Evolutionary conservation across 176 grass and related monocot genomes (phyloP).

Genomic region (Ampelocalamus luodianensis): DNA sequence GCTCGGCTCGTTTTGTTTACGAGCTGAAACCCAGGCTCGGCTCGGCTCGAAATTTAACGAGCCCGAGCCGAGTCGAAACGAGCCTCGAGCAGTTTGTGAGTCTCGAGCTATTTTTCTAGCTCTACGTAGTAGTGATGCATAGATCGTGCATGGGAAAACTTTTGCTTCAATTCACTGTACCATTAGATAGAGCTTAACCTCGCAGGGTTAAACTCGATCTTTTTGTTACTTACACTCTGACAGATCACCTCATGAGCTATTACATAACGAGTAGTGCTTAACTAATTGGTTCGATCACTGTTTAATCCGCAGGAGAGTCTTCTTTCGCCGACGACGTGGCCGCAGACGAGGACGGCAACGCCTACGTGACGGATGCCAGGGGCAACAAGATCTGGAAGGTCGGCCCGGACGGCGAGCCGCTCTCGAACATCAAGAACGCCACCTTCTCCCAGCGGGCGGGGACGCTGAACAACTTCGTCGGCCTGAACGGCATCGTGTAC

Average conservation of each 20-base stretch:
- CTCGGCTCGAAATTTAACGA: too few relatives aligned
- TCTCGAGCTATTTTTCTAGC: too few relatives aligned
- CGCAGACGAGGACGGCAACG: conserved; percentile 73
- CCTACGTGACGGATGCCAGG: conserved; percentile 73
- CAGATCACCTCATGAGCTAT: not conserved
- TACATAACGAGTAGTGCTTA: not conserved
- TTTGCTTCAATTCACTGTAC: not conserved
- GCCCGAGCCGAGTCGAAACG: too few relatives aligned
- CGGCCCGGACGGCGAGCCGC: conserved; percentile 59
- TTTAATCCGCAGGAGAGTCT: conserved; percentile 57
- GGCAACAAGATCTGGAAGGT: conserved; percentile 92
- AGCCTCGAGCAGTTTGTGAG: too few relatives aligned
- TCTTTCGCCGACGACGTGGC: conserved; percentile 81
- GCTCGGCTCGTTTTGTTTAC: too few relatives aligned
- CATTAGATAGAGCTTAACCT: not conserved
- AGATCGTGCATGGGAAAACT: not conserved
- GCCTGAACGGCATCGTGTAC: conserved; percentile 78
- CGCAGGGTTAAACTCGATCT: not conserved
- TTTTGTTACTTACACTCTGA: not conserved
- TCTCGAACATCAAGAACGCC: conserved; percentile 65
- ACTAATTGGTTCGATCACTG: not conserved
- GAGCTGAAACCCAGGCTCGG: too few relatives aligned
- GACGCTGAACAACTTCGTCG: conserved; percentile 58
- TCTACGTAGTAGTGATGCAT: not conserved
- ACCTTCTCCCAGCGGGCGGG: conserved; percentile 62